Evolutionary conservation across 2,329 filamentous ascomycete genomes (phyloP).

Genomic region (Pleoardoris graminearum): DNA sequence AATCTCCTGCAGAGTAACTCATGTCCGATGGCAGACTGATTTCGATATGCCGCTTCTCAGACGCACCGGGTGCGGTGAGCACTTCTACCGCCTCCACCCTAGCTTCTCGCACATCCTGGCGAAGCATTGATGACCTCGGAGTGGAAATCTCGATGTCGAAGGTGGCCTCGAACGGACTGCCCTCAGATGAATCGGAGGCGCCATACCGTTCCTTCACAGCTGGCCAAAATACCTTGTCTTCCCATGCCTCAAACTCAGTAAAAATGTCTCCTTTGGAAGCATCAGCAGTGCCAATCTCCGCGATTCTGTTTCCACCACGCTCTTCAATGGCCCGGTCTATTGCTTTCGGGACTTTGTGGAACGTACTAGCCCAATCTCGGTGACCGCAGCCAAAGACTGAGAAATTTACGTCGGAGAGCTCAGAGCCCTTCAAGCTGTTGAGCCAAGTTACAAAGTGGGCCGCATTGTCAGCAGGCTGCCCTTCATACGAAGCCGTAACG

Average conservation of each 20-base stretch:
- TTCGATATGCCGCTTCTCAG: slow-evolving; percentile 48
- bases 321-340: slow-evolving; percentile 38
- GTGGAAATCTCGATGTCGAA: slow-evolving; percentile 40
- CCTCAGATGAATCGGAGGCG: slow-evolving; percentile 25
- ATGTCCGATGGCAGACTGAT: slow-evolving; percentile 51
- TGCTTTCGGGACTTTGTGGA: slow-evolving; percentile 47
- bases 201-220: slow-evolving; percentile 40
- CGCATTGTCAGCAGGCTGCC: slow-evolving; percentile 50
- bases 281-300: slow-evolving; percentile 40
- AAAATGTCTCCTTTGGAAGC: slow-evolving; percentile 47
- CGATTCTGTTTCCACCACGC: slow-evolving; percentile 36
- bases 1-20: slow-evolving; percentile 74
- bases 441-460: slow-evolving; percentile 49
- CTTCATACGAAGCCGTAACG: slow-evolving; percentile 49
- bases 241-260: slow-evolving; percentile 48
- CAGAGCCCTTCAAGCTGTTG: slow-evolving; percentile 28
- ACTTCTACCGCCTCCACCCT: slow-evolving; percentile 38
- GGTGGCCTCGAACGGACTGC: slow-evolving; percentile 29
- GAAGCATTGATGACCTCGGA: slow-evolving; percentile 39
- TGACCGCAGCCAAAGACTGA: slow-evolving; percentile 50
- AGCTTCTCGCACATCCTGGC: slow-evolving; percentile 44
- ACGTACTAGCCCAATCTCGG: slow-evolving; percentile 48
- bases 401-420: slow-evolving; percentile 42
- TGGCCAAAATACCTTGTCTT: slow-evolving; percentile 45
- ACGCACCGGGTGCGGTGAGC: slow-evolving; percentile 31